These are phyloP conservation scores for Quercus phellos DNA, from an alignment of 331 rosid species.

Conservation along the genomic window DNA sequence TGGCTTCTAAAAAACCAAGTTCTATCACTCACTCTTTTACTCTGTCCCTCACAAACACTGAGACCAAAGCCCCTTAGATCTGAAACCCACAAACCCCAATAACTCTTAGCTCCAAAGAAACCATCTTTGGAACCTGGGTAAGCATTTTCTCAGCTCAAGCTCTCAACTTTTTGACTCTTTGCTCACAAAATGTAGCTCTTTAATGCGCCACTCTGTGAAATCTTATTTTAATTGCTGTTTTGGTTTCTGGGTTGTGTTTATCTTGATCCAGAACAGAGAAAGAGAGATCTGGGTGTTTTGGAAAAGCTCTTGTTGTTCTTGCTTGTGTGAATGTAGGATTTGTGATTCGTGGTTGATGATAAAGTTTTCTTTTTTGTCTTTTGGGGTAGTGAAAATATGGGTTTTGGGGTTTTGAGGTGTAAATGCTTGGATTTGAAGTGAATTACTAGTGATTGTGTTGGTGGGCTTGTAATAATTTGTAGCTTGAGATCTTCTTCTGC, in stretches of 20 bases:
- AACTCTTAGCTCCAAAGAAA: constrained; percentile 14
- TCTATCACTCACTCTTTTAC: constrained; percentile 10
- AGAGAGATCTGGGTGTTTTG: constrained; percentile 28
- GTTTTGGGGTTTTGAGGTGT: constrained; percentile 12
- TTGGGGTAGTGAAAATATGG: neutral
- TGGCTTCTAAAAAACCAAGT: neutral
- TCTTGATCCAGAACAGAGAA: constrained; percentile 19
- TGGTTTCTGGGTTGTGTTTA: neutral
- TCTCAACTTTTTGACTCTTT: neutral
- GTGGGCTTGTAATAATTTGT: neutral
- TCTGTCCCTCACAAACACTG: constrained; percentile 1
- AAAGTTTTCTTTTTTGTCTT: constrained; percentile 3
- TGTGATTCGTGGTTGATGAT: constrained; percentile 1
- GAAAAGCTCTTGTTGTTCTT: neutral
- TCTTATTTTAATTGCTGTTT: neutral
- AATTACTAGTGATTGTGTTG: constrained; percentile 14
- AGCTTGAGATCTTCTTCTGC: constrained; percentile 22
- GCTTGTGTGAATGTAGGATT: constrained; percentile 15
- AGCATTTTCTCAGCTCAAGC: constrained; percentile 22
- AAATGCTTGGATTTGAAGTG: constrained; percentile 18
- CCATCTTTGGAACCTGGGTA: constrained; percentile 27
- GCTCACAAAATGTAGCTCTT: neutral
- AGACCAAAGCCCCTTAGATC: constrained; percentile 45
- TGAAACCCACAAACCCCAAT: constrained; percentile 37
- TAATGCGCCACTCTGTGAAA: neutral